Conservation (phyloP, 2,329 filamentous ascomycete genomes). For the Pyrenochaeta sp. region DNA sequence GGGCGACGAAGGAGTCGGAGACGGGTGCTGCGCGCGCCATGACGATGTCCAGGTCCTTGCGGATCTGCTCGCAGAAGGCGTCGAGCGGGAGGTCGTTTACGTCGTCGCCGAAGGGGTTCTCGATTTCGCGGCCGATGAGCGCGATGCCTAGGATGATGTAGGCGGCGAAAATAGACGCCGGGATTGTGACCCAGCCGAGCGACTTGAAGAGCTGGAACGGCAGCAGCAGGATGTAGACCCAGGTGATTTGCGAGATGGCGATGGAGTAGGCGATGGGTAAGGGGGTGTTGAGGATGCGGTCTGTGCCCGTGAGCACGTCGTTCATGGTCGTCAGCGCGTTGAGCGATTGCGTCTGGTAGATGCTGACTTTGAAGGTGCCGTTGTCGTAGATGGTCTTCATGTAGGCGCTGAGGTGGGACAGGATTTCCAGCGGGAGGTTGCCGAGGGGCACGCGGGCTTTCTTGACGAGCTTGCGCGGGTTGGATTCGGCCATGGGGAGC, state of each 20-base stretch:
- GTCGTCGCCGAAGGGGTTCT: conserved; percentile 84
- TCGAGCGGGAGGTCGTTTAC: conserved; percentile 76
- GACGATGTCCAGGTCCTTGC: conserved; percentile 76
- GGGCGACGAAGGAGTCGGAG: conserved; percentile 59
- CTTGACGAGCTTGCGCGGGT: conserved; percentile 79
- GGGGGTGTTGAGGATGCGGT: conserved; percentile 81
- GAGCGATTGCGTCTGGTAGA: conserved; percentile 67
- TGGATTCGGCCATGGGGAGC: conserved; percentile 75
- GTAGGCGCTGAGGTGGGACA: conserved; percentile 73
- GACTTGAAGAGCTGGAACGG: conserved; percentile 76
- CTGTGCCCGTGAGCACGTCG: conserved; percentile 74
- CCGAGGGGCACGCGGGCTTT: conserved; percentile 73
- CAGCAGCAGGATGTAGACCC: conserved; percentile 79
- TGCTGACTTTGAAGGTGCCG: conserved; percentile 62
- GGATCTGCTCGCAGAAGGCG: conserved; percentile 76
- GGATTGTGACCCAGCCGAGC: conserved; percentile 77
- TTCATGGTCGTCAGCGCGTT: conserved; percentile 70
- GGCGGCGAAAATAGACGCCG: conserved; percentile 72
- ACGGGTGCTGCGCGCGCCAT: conserved; percentile 63
- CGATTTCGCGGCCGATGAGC: conserved; percentile 80
- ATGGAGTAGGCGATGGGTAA: conserved; percentile 85
- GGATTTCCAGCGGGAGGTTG: conserved; percentile 80
- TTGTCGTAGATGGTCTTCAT: conserved; percentile 67
- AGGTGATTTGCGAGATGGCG: conserved; percentile 83
- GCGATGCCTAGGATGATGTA: conserved; percentile 85